Evolutionary conservation across 164 flowering plant species (phyloP), one percentile per base, ranked within the genome.

Genomic region (Piper betle): DNA sequence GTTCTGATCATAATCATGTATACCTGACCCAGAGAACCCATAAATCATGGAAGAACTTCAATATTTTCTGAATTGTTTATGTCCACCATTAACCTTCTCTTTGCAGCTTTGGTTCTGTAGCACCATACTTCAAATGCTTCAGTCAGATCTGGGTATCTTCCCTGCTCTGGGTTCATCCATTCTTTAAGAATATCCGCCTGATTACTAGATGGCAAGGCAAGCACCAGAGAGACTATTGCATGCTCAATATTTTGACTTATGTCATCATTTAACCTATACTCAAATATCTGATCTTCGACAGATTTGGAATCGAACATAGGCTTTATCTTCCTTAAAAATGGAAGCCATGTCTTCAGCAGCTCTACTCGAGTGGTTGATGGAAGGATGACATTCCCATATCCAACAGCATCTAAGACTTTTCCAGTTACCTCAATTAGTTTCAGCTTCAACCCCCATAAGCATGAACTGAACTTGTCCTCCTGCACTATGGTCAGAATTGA

Each of bases 91-190:
- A 88, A 74, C 72, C 96, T 84, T 71, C 98, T 79, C 81, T 82
- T 85, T 11, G 96, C 93, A 52, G 98, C 82, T 72, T 92, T 92
- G 62, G 87, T 81, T 68, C 98, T 85, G 67, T 79, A 87, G 73
- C 96, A 88, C 96, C 98, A 92, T 4, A 92, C 74, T 69, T 92
- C 96, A 70, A 92, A 91, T 11, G 98, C 98, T 64, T 91, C 96
- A 20, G 82, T 91, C 71, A 89, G 66, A 64, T 91, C 98, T 2
- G 96, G 98, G 74, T 72, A 90, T 53, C 55, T 80, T 16, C 76
- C 69, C 64, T 84, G 81, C 54, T 75, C 79, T 0, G 70, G 46
- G 46, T 68, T 72, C 82, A 92, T 81, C 98, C 96, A 89, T n/a
- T 89, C 91, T 9, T 80, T 75, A 46, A 87, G 72, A 57, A 92